Conservation (phyloP, 352 stramenopile species). For the Thalassiosira oceanica region DNA sequence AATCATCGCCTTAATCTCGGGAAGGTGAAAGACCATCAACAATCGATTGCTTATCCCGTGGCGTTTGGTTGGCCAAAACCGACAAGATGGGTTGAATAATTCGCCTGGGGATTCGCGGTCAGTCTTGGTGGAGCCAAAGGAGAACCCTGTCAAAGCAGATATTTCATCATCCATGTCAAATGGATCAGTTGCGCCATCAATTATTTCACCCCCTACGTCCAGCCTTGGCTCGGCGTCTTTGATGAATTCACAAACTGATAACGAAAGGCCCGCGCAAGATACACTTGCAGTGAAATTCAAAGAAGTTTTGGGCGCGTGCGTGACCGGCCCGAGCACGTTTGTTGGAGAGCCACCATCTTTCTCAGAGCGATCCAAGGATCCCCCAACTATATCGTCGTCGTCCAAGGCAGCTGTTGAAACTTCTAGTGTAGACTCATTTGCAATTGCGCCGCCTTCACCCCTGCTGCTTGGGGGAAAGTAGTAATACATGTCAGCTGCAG, state of each 20-base stretch:
- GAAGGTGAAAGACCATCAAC: too few relatives aligned
- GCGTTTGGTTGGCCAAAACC: slow-evolving; percentile 38
- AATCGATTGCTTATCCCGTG: too few relatives aligned
- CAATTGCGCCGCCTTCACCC: too few relatives aligned
- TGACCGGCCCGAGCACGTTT: too few relatives aligned
- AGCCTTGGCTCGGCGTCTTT: background rate
- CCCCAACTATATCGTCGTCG: too few relatives aligned
- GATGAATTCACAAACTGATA: slow-evolving; percentile 41
- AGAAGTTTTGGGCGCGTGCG: too few relatives aligned
- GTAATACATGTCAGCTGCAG: slow-evolving; percentile 20
- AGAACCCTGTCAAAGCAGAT: slow-evolving; percentile 50
- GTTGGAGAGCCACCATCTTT: too few relatives aligned
- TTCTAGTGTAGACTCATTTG: too few relatives aligned
- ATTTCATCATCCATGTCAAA: slow-evolving; percentile 54
- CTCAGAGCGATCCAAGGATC: too few relatives aligned
- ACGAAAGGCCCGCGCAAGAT: slow-evolving; percentile 30
- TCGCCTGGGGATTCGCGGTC: slow-evolving; percentile 2
- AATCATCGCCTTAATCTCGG: too few relatives aligned
- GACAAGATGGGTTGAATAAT: slow-evolving; percentile 40
- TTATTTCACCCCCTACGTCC: background rate
- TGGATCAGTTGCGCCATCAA: background rate
- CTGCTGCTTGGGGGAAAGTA: slow-evolving; percentile 14
- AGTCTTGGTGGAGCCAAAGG: slow-evolving; percentile 6
- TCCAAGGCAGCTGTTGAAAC: too few relatives aligned
- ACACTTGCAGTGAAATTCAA: slow-evolving; percentile 24